phyloP scores from a whole-genome alignment of 306 rosid genomes.

The Inga leiocalycina region DNA sequence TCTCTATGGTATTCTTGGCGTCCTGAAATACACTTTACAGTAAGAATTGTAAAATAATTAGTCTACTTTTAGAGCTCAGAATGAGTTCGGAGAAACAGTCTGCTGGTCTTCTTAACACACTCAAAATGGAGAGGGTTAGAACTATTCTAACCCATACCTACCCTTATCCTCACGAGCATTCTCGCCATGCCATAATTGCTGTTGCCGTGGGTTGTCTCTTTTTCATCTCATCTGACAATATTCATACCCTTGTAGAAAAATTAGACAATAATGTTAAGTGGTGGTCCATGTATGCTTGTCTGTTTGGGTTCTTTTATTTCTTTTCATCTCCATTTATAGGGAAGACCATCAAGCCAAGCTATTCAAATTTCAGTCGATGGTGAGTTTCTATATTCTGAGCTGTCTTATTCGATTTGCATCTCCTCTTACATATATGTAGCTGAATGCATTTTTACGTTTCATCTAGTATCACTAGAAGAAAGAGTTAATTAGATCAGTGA shows the following conservation, averaged over 20 bases:
- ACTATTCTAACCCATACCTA: slow-evolving; percentile 80
- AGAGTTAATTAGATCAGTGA: slow-evolving; percentile 21
- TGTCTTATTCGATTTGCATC: not conserved
- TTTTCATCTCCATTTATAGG: slow-evolving; percentile 96
- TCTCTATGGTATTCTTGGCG: slow-evolving; percentile 36
- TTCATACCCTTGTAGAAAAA: slow-evolving; percentile 88
- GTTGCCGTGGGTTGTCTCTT: slow-evolving; percentile 95
- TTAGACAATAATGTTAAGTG: slow-evolving; percentile 93
- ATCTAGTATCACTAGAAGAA: slow-evolving; percentile 3
- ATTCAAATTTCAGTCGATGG: slow-evolving; percentile 99
- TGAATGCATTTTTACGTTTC: not conserved
- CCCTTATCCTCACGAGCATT: slow-evolving; percentile 98
- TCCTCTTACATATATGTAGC: not conserved
- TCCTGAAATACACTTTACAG: slow-evolving; percentile 33
- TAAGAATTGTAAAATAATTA: slow-evolving; percentile 27
- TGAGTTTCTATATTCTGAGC: slow-evolving; percentile 46
- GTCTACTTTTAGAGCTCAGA: slow-evolving; percentile 16
- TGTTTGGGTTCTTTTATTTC: slow-evolving; percentile 95
- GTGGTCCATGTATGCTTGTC: slow-evolving; percentile 97
- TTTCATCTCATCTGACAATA: slow-evolving; percentile 97
- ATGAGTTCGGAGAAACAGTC: slow-evolving; percentile 67
- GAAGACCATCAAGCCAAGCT: slow-evolving; percentile 96
- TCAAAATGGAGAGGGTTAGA: slow-evolving; percentile 94
- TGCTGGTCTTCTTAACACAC: slow-evolving; percentile 67
- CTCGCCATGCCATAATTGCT: slow-evolving; percentile 97